Conservation (phyloP, 306 rosid species). For the Quercus alba region DNA sequence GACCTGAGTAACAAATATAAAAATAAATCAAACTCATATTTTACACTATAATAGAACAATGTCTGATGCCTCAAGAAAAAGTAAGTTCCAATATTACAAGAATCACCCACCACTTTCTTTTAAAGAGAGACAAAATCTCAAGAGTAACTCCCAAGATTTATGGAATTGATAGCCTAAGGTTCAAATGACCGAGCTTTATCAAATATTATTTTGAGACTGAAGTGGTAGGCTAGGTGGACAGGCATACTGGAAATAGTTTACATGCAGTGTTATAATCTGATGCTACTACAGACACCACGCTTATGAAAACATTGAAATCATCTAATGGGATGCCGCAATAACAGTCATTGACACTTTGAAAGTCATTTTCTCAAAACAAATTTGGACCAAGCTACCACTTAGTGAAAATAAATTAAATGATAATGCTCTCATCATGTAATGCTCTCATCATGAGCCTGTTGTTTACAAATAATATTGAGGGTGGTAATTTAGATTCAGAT, state of each 20-base stretch:
- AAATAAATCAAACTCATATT: neutral
- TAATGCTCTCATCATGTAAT: constrained; percentile 1
- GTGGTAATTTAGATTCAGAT: neutral
- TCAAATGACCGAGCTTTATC: neutral
- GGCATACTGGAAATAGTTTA: neutral
- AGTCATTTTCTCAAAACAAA: neutral
- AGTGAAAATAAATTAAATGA: neutral
- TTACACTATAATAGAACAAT: neutral
- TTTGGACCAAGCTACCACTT: neutral
- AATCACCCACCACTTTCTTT: neutral
- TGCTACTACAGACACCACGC: neutral
- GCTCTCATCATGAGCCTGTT: constrained; percentile 9
- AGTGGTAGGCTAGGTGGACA: neutral
- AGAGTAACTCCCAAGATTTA: neutral
- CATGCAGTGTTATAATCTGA: neutral
- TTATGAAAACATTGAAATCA: neutral
- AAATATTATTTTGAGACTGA: neutral
- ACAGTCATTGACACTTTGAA: neutral
- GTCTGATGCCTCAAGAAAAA: neutral
- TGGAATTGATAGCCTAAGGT: neutral
- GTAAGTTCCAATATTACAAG: neutral
- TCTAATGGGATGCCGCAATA: neutral
- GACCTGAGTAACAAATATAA: constrained; percentile 51
- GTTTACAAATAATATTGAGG: constrained; percentile 7
- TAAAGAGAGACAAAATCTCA: neutral